A percentile compares a stretch with the other conserved stretches of the same genome.
Evolutionary conservation across 345 rosid species (phyloP).

Genomic region (Eucalyptus regnans): DNA sequence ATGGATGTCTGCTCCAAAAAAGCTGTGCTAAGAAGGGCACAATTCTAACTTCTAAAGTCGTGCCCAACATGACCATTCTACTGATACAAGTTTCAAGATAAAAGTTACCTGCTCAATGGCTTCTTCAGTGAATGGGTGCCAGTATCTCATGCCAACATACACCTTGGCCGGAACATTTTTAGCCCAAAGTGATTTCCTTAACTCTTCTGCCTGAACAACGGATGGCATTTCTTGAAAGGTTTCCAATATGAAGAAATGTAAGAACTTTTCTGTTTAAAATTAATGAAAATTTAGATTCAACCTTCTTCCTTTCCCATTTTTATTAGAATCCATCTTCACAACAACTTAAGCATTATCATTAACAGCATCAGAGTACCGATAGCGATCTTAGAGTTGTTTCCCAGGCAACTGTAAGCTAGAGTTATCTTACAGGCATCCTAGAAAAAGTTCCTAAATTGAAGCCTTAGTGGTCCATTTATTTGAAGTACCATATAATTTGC

Average conservation of each 20-base stretch:
- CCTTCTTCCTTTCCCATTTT: background rate
- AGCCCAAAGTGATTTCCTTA: slow-evolving; percentile 72
- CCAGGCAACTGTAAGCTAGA: background rate
- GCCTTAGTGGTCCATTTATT: background rate
- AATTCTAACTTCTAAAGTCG: background rate
- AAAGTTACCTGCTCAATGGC: slow-evolving; percentile 84
- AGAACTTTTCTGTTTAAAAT: background rate
- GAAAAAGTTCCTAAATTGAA: background rate
- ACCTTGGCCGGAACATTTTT: slow-evolving; percentile 87
- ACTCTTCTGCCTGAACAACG: slow-evolving; percentile 68
- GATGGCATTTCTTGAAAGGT: background rate
- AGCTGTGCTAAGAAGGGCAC: background rate
- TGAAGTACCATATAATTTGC: background rate
- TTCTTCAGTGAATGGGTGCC: slow-evolving; percentile 99
- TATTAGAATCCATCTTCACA: background rate
- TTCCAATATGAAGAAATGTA: background rate
- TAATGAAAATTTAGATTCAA: background rate
- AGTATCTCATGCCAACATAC: slow-evolving; percentile 97
- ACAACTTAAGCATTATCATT: background rate
- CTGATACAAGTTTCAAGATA: background rate
- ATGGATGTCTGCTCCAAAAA: background rate
- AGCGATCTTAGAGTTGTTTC: background rate
- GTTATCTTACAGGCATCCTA: background rate
- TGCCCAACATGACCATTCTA: background rate
- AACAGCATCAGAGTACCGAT: background rate